phyloP scores from a whole-genome alignment of 306 rosid genomes.

The Cucurbita pepo region DNA sequence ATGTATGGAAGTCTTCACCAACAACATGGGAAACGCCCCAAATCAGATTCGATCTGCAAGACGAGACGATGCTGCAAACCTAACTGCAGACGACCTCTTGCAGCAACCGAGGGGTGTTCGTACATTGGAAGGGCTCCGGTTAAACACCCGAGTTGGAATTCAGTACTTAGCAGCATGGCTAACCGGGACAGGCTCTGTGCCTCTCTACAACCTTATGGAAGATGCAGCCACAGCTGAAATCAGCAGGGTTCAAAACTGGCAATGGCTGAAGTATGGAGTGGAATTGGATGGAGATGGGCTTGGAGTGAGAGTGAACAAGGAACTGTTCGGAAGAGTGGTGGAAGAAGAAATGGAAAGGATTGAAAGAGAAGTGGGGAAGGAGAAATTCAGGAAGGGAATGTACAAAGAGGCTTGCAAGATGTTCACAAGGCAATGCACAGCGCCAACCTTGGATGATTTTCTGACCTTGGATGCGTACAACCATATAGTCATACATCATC shows the following conservation, averaged over 20 bases:
- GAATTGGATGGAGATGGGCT: conserved; percentile 64
- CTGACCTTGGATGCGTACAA: conserved; percentile 68
- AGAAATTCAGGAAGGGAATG: conserved; percentile 53
- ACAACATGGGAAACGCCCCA: conserved; percentile 32
- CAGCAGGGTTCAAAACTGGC: conserved; percentile 94
- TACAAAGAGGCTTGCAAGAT: conserved; percentile 56
- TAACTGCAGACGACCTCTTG: conserved; percentile 60
- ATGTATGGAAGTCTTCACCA: conserved; percentile 61
- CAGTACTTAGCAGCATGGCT: conserved; percentile 92
- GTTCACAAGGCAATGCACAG: conserved; percentile 62
- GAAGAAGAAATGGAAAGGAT: conserved; percentile 85
- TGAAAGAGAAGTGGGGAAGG: conserved; percentile 64
- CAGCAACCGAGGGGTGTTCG: conserved; percentile 54
- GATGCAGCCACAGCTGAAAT: conserved; percentile 97
- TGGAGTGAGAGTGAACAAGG: conserved; percentile 50
- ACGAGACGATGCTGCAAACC: conserved; percentile 35
- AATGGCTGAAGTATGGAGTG: conserved; percentile 76
- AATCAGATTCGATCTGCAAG: conserved; percentile 42
- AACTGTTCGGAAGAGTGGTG: conserved; percentile 60
- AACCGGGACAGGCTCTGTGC: conserved; percentile 68
- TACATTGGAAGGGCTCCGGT: conserved; percentile 61
- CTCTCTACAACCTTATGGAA: conserved; percentile 92
- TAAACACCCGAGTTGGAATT: conserved; percentile 81
- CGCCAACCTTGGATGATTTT: conserved; percentile 59
- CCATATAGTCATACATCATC: conserved; percentile 39